Base-by-base conservation (phyloP, 371 early-diverging fungal genomes). In the Cladochytrium tenue region DNA sequence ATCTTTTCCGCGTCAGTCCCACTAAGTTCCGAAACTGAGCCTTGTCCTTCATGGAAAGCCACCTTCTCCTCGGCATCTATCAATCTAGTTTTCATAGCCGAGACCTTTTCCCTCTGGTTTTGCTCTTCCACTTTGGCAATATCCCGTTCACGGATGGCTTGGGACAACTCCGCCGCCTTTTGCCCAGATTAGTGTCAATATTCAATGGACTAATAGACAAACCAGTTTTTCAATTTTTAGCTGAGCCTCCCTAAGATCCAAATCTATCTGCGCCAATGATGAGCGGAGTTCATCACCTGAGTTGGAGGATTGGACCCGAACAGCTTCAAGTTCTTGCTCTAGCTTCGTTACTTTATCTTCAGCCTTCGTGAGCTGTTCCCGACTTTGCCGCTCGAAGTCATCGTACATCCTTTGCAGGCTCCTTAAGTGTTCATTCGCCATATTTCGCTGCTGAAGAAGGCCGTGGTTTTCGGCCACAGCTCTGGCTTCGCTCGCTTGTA, bases 401-500 rank as follows among this genome's bases (percentile, higher is more conserved):
- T 74, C 77, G 51, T 69, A 59, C 58, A 70, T 68, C 2, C 60
- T 34, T 65, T 80, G 80, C 43, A 77, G 13, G 4, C 61, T 33
- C 34, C 62, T 61, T 26, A 67, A 60, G 35, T 72, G 74, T 28
- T 74, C 74, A 32, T 71, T 74, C 27, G 70, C 72, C 50, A 63
- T 17, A 34, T 80, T 73, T 23, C 76, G 78, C 64, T 88, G 85
- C 56, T 68, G 70, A 31, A 70, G 60, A 3, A 84, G 69, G 1
- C 76, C 74, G 55, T 82, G 69, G 61, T 73, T 76, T 60, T 88
- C 85, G 51, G 76, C 69, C 17, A 68, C 20, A 28, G 77, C 60
- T 10, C 85, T 72, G 0, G 67, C 36, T 66, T 85, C 84, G 58
- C 76, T 79, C 2, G 75, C 60, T 58, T 81, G 77, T 70, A 74